phyloP scores from a whole-genome alignment of 2,329 filamentous ascomycete genomes.

The Hypoxylon sp. region DNA sequence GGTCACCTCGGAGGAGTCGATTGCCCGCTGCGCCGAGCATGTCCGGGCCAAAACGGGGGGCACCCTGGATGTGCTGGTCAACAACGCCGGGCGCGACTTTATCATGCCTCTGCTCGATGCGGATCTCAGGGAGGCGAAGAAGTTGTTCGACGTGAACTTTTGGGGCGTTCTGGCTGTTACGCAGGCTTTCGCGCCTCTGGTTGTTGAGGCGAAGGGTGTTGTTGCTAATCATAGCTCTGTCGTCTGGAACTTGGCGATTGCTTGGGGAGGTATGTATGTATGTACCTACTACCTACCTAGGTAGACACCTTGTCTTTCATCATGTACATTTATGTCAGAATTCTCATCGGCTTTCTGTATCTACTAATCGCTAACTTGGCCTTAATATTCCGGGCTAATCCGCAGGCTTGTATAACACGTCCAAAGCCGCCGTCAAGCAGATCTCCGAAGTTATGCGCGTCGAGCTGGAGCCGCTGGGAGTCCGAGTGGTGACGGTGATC shows the following conservation, averaged over 20 bases:
- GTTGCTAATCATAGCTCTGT: no score
- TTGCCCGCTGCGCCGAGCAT: not conserved
- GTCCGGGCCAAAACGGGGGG: not conserved
- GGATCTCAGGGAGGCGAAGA: slow-evolving; percentile 4
- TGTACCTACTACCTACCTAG: no score
- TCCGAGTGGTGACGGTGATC: not conserved
- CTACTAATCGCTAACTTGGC: no score
- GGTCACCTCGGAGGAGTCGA: slow-evolving; percentile 17
- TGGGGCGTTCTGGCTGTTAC: not conserved
- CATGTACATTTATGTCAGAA: no score
- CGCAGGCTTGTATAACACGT: not conserved
- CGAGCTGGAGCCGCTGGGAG: not conserved
- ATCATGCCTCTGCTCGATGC: slow-evolving; percentile 18
- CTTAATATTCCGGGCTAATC: no score
- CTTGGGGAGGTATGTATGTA: no score
- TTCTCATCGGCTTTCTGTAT: no score
- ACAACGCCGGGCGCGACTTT: slow-evolving; percentile 23
- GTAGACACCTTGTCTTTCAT: no score
- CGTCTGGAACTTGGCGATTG: no score
- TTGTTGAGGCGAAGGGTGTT: not conserved
- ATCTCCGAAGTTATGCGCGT: not conserved
- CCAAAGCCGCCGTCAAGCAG: not conserved
- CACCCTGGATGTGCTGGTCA: slow-evolving; percentile 25
- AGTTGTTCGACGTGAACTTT: slow-evolving; percentile 21
- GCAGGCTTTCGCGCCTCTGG: not conserved